Conservation (phyloP, 2,329 filamentous ascomycete species). For the Fusarium mangiferae region DNA sequence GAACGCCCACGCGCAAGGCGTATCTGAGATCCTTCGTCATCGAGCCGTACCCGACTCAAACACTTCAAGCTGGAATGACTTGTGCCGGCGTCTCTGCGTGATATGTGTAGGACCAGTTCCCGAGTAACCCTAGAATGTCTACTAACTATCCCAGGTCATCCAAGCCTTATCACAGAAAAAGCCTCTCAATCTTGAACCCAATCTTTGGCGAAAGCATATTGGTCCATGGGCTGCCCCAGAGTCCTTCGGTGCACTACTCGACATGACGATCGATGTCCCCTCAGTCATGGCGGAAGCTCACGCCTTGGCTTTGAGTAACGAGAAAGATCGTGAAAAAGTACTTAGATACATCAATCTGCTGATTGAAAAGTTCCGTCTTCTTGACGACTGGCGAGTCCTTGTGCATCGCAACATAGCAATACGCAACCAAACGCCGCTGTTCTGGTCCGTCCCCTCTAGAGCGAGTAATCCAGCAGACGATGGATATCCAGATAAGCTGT, state of each 20-base stretch:
- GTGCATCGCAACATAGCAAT: neutral
- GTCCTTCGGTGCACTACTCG: neutral
- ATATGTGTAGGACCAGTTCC: neutral
- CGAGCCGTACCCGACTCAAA: neutral
- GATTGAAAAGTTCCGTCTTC: neutral
- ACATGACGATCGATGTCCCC: neutral
- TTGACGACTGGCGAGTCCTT: neutral
- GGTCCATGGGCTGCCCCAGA: neutral
- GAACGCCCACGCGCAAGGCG: slow-evolving; percentile 2
- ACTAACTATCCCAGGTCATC: neutral
- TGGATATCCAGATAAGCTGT: neutral
- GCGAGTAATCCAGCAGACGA: neutral
- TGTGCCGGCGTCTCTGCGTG: slow-evolving; percentile 4
- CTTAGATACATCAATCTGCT: neutral
- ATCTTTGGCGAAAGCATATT: neutral
- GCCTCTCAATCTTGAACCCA: neutral
- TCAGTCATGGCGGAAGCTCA: neutral
- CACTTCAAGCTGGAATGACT: neutral
- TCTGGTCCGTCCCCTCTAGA: neutral
- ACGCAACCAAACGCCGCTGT: neutral
- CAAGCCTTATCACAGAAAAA: neutral
- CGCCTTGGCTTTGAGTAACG: accelerated
- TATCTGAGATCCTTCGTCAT: slow-evolving; percentile 8
- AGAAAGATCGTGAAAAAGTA: accelerated
- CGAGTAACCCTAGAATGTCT: accelerated